These are phyloP conservation scores for Boletus barrowsii DNA, from an alignment of 768 basidiomycete genomes.

Conservation along the genomic window DNA sequence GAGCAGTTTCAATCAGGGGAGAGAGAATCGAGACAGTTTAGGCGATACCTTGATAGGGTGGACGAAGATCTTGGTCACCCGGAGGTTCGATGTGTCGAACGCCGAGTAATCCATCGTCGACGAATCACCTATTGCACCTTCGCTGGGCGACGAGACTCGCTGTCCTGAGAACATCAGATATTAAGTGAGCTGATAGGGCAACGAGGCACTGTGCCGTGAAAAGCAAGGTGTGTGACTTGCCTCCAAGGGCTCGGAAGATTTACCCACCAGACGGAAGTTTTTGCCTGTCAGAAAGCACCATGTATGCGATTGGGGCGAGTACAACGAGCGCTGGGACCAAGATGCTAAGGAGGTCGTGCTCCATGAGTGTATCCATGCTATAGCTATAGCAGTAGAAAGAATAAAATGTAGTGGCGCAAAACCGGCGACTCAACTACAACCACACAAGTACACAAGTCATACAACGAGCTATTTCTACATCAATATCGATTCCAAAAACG, in stretches of 20 bases:
- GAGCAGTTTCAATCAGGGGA: not conserved
- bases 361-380: not conserved
- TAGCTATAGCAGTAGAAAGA: too few species aligned
- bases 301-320: slow-evolving; percentile 16
- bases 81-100: slow-evolving; percentile 35
- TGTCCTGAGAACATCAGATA: slow-evolving; percentile 16
- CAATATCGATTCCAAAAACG: too few species aligned
- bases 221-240: not conserved
- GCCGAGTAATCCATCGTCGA: slow-evolving; percentile 7
- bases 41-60: slow-evolving; percentile 62
- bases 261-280: slow-evolving; percentile 11
- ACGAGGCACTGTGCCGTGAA: not conserved
- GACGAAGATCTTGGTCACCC: slow-evolving; percentile 55
- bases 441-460: not conserved
- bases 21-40: not conserved
- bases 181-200: slow-evolving; percentile 4
- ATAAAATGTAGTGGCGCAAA: too few species aligned
- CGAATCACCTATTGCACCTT: not conserved
- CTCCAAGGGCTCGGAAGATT: slow-evolving; percentile 1
- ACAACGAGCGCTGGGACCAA: slow-evolving; percentile 8
- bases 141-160: not conserved
- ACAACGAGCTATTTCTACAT: slow-evolving; percentile 4
- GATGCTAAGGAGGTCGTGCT: slow-evolving; percentile 2
- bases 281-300: slow-evolving; percentile 7
- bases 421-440: not conserved